Percentiles rank a stretch among this genome's conserved stretches.
Conservation (phyloP, 441 rosid genomes). For the California macrophylla region DNA sequence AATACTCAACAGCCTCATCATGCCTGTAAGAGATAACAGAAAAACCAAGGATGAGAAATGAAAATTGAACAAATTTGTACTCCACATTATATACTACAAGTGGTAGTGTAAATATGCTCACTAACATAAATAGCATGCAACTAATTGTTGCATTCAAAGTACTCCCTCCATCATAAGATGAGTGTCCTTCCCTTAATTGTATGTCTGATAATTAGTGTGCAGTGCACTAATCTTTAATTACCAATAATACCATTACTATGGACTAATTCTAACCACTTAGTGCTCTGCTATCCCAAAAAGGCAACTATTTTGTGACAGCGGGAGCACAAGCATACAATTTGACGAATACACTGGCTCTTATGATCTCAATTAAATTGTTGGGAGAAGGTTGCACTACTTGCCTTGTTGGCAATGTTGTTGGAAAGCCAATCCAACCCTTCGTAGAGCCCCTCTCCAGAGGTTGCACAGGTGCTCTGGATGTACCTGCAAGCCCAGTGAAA, state of each 20-base stretch:
- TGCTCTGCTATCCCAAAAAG: too few relatives aligned
- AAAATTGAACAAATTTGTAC: neutral
- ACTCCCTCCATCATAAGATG: too few relatives aligned
- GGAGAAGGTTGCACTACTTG: neutral
- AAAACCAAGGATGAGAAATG: neutral
- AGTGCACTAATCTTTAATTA: too few relatives aligned
- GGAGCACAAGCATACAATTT: neutral
- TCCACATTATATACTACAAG: neutral
- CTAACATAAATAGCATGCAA: neutral
- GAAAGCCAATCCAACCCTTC: slow-evolving; percentile 28
- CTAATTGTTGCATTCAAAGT: too few relatives aligned
- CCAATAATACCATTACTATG: neutral
- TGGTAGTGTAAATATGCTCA: neutral
- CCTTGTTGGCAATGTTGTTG: slow-evolving; percentile 21
- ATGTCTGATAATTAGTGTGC: too few relatives aligned
- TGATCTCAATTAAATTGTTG: neutral
- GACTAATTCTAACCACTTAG: neutral
- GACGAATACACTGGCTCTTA: neutral
- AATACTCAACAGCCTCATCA: neutral
- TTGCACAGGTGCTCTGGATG: slow-evolving; percentile 17
- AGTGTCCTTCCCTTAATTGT: too few relatives aligned
- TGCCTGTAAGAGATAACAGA: neutral
- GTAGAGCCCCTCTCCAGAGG: slow-evolving; percentile 24
- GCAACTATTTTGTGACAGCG: neutral
- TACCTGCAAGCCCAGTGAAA: slow-evolving; percentile 16